Base-by-base conservation (phyloP, 2,329 filamentous ascomycete genomes). In the Aureobasidium sp. region DNA sequence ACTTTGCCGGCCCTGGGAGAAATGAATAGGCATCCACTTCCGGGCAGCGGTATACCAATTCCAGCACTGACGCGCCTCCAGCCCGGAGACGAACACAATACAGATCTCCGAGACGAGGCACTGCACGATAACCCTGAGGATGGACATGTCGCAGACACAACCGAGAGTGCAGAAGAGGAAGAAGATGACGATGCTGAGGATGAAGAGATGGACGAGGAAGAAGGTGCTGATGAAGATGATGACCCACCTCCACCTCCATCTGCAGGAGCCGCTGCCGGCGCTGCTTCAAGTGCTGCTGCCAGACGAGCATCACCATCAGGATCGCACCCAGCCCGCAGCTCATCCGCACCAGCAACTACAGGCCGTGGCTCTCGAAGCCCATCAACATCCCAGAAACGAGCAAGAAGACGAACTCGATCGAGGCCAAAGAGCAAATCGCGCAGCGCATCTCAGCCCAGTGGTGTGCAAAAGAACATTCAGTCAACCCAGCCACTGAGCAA, bases 101-200 rank as follows among this genome's bases (percentile, higher is more conserved):
- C 29, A 2, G 53, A 57, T 57, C 53, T 57, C 27, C 20, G 53
- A 6, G 13, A 8, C 2, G 13, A 34, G 17, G 41, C 20, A 17
- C 13, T 26, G 41, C 51, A 42, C 41, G 53, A 46, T 6, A 15
- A 23, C 3, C 37, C 37, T 13, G 53, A 57, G 26, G 53, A 57
- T 46, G 53, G 53, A 13, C 53, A 57, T 42, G 41, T 57, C 42
- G 53, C 53, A 34, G 37, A 56, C 37, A 53, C 34, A 6, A 36
- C 32, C 4, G 48, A 52, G 34, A 34, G 8, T 5, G 29, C 15
- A 4, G 46, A 48, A 23, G 46, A 48, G 15, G 46, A 34, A n/a
- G 34, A 52, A 17, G 34, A 55, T 17, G 48, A 52, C 5, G 34
- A 52, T 1, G n/a, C n/a, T 5, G 48, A 52, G 7, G 34, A 26